Percentiles rank a stretch among this genome's conserved stretches.
Evolutionary conservation across 805 yeast genomes (phyloP).

Genomic region (Myxozyma kluyveri): DNA sequence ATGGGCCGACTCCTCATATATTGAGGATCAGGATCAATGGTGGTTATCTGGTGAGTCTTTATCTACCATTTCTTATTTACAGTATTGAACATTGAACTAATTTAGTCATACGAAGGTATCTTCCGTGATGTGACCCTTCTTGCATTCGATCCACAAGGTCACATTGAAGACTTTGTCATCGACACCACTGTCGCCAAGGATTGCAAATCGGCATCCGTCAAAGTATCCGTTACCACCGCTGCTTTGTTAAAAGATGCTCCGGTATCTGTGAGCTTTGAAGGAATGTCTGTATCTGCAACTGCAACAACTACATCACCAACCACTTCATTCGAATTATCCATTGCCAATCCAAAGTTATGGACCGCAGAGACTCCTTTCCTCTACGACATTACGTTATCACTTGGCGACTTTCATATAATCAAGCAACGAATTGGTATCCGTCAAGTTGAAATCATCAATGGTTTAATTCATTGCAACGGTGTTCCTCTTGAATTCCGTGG

Average conservation of each 20-base stretch:
- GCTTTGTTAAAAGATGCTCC: not conserved
- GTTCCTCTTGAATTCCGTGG: constrained; percentile 38
- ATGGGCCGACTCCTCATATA: constrained; percentile 40
- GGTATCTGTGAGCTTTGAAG: constrained; percentile 4
- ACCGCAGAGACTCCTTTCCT: constrained; percentile 40
- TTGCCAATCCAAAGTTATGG: constrained; percentile 38
- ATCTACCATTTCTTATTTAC: not conserved
- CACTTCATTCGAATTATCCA: constrained; percentile 3
- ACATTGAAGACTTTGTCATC: constrained; percentile 37
- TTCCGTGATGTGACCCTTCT: constrained; percentile 41
- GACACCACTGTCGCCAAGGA: constrained; percentile 30
- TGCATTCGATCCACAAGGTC: constrained; percentile 33
- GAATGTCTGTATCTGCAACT: not conserved
- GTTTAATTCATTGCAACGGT: constrained; percentile 38
- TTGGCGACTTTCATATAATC: constrained; percentile 29
- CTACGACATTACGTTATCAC: constrained; percentile 31
- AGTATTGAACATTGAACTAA: not conserved
- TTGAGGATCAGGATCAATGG: constrained; percentile 46
- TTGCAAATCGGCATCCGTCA: not conserved
- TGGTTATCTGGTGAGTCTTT: constrained; percentile 39
- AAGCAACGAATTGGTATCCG: constrained; percentile 38
- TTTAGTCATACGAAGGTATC: constrained; percentile 25
- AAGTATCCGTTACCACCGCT: constrained; percentile 6
- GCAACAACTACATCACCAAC: not conserved
- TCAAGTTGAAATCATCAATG: constrained; percentile 34